Evolutionary conservation across 345 rosid genomes (phyloP), one percentile per base, ranked within the genome.

Genomic region (Eucalyptus sp.): DNA sequence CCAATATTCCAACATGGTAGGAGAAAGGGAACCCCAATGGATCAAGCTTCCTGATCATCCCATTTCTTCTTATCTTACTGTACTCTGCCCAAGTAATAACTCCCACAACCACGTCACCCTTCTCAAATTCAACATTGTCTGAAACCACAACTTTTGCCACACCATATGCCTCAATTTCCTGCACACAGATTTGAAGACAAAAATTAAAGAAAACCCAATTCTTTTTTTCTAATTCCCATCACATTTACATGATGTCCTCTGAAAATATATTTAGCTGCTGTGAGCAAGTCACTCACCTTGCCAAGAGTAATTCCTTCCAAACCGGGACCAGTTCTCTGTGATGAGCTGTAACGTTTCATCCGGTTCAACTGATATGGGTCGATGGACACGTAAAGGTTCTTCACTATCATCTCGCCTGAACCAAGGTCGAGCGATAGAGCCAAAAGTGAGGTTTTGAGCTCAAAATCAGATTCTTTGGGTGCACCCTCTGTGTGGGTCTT

Each of bases 11-110:
- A 56, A 56, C 27, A 56, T 56, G 95, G 86, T 91, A 60, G 3
- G 97, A 94, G 62, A 93, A 84, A 1, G 97, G 96, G 86, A 95
- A 93, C 24, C 94, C 95, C 95, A 94, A 89, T 17, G 94, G 89
- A 37, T 95, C 95, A 29, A 94, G 90, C 87, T 93, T 94, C 88
- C 92, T 90, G 8, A 93, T 51, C 84, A 33, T 33, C 33, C 33
- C 33, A 33, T 33, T 33, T 33, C 33, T 33, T 33, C 33, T 33
- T 33, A 33, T 33, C 33, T 33, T 33, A 33, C 33, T 33, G 33
- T 33, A 33, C 33, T 33, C 33, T 33, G 33, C 33, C 33, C 33
- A 33, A 33, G 33, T 33, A 33, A 33, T 33, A 33, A 33, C 33
- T 33, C 33, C 33, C 33, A 33, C 33, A 33, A 33, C 33, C 33